phyloP scores from a whole-genome alignment of 768 basidiomycete genomes.

The Rickenella mellea region DNA sequence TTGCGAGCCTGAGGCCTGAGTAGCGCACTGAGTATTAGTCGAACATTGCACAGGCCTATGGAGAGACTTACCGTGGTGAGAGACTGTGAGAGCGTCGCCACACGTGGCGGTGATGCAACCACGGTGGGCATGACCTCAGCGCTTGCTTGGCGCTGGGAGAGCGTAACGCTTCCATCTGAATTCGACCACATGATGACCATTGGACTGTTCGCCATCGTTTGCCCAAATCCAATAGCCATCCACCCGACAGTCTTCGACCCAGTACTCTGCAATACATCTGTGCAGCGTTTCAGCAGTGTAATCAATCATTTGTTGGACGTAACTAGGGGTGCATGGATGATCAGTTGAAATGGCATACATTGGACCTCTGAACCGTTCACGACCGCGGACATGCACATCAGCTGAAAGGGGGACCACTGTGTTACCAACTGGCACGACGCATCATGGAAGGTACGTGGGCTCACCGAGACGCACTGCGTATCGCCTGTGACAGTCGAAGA shows the following conservation, averaged over 20 bases:
- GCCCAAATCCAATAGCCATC: constrained; percentile 41
- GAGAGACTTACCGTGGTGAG: constrained; percentile 27
- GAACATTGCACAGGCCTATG: not conserved
- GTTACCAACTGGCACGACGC: not conserved
- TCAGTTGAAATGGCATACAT: too few relatives aligned
- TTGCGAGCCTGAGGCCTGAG: constrained; percentile 29
- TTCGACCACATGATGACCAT: constrained; percentile 77
- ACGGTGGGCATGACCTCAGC: constrained; percentile 48
- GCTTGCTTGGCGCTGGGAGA: constrained; percentile 54
- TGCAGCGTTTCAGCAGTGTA: not conserved
- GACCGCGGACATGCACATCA: constrained; percentile 10
- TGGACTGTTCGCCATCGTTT: constrained; percentile 40
- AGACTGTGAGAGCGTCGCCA: constrained; percentile 30
- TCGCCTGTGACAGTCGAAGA: not conserved
- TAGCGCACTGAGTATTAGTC: constrained; percentile 8
- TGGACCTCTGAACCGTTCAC: constrained; percentile 4
- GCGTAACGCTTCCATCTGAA: constrained; percentile 46
- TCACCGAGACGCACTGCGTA: not conserved
- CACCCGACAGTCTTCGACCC: constrained; percentile 10
- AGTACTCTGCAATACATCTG: constrained; percentile 13
- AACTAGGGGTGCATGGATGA: too few relatives aligned
- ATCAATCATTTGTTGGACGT: too few relatives aligned
- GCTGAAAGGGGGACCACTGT: constrained; percentile 1
- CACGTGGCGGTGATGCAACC: constrained; percentile 39
- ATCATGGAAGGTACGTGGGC: not conserved